These are phyloP conservation scores for Turritis glabra DNA, from an alignment of 345 rosid genomes.

Conservation along the genomic window DNA sequence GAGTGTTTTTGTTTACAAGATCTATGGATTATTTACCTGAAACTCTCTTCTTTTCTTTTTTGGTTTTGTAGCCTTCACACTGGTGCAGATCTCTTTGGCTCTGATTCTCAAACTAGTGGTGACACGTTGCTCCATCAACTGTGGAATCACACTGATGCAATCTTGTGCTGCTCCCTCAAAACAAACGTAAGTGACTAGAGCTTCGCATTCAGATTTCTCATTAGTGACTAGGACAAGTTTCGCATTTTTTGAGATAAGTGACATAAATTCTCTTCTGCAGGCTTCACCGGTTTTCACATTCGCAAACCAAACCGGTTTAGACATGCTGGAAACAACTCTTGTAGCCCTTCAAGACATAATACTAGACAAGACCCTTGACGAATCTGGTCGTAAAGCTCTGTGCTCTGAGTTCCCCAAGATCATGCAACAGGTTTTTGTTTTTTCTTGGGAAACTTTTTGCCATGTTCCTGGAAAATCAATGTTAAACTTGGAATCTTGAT, in stretches of 20 bases:
- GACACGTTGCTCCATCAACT: constrained; percentile 82
- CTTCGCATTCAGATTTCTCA: neutral
- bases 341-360: constrained; percentile 90
- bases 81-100: constrained; percentile 62
- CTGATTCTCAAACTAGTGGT: constrained; percentile 49
- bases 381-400: constrained; percentile 70
- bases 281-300: constrained; percentile 80
- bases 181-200: constrained; percentile 49
- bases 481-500: neutral
- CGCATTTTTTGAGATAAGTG: neutral
- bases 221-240: neutral
- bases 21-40: neutral
- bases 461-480: neutral
- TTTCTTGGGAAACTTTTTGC: neutral
- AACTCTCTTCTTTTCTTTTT: neutral
- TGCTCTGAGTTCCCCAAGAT: constrained; percentile 84
- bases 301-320: constrained; percentile 93
- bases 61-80: constrained; percentile 58
- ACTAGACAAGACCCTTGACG: constrained; percentile 85
- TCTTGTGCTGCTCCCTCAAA: constrained; percentile 91
- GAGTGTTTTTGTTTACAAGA: neutral
- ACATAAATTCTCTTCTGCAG: constrained; percentile 41
- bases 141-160: constrained; percentile 86
- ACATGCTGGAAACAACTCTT: constrained; percentile 95
- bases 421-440: constrained; percentile 75